A percentile compares a stretch with the other conserved stretches of the same genome.
These are phyloP conservation scores for Boletus insuetus DNA, from an alignment of 768 basidiomycete genomes.

Conservation along the genomic window DNA sequence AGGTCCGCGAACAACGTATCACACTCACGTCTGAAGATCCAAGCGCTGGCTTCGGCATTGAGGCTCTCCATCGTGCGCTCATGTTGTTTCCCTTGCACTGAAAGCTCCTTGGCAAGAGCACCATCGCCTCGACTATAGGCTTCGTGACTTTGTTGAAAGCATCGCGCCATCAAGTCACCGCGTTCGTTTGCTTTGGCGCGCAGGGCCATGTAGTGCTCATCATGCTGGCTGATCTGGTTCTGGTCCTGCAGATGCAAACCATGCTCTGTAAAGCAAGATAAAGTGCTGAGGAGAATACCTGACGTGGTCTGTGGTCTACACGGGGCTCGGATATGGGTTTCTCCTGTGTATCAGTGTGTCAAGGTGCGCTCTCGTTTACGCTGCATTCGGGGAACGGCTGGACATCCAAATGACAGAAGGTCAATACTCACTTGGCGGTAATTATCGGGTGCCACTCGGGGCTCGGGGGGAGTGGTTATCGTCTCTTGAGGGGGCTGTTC, in stretches of 20 bases:
- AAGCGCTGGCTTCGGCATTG: conserved; percentile 80
- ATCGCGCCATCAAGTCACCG: conserved; percentile 73
- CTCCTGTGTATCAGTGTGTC: conserved; percentile 14
- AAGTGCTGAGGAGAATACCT: conserved; percentile 10
- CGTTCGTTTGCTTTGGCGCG: conserved; percentile 75
- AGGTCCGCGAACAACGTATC: not conserved
- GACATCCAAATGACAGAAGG: not conserved
- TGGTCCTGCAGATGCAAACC: conserved; percentile 39
- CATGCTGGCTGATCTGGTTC: conserved; percentile 63
- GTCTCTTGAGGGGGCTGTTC: conserved; percentile 12
- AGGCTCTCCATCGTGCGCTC: conserved; percentile 73
- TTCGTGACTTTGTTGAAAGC: conserved; percentile 69
- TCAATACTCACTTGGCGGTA: conserved; percentile 15
- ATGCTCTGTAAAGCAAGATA: not conserved
- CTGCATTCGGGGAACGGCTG: not conserved
- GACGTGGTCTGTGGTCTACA: conserved; percentile 13
- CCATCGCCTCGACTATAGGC: conserved; percentile 75
- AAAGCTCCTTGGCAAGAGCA: conserved; percentile 77
- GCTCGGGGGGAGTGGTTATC: not conserved
- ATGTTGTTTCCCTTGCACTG: conserved; percentile 76
- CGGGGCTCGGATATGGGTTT: conserved; percentile 18
- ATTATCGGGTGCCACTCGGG: conserved; percentile 1
- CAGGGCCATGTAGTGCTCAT: conserved; percentile 66
- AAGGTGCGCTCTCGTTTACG: not conserved
- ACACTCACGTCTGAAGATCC: conserved; percentile 72